Percentiles rank a stretch among this genome's conserved stretches.
phyloP scores from a whole-genome alignment of 2,329 filamentous ascomycete genomes.

The Xylariaceae sp. region DNA sequence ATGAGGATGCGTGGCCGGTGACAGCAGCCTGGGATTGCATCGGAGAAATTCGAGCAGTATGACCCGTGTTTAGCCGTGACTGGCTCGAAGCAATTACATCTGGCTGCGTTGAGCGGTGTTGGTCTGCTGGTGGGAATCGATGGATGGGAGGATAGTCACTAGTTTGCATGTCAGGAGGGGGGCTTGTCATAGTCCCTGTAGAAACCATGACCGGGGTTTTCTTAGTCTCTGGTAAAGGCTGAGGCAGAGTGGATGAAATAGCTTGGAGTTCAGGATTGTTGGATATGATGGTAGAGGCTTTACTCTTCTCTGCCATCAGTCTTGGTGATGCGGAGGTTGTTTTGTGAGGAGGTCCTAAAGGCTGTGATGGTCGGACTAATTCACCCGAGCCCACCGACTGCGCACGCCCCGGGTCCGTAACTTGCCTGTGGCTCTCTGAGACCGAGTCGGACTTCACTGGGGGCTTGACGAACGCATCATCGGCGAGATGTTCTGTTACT shows the following conservation, averaged over 20 bases:
- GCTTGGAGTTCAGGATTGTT: conserved; percentile 59
- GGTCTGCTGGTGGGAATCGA: conserved; percentile 40
- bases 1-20: conserved; percentile 44
- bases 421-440: conserved; percentile 32
- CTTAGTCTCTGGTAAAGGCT: conserved; percentile 31
- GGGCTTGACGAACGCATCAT: conserved; percentile 70
- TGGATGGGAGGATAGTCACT: conserved; percentile 38
- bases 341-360: conserved; percentile 31
- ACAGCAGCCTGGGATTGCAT: conserved; percentile 36
- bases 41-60: conserved; percentile 31
- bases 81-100: conserved; percentile 27
- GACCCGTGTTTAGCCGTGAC: conserved; percentile 25
- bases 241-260: conserved; percentile 45
- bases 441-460: conserved; percentile 27
- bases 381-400: conserved; percentile 29
- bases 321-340: conserved; percentile 41
- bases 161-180: conserved; percentile 48
- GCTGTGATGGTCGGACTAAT: conserved; percentile 32
- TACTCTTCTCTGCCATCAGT: conserved; percentile 46
- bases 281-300: conserved; percentile 60
- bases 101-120: conserved; percentile 37
- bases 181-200: conserved; percentile 74
- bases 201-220: conserved; percentile 45
- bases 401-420: conserved; percentile 31
- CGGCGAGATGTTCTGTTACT: conserved; percentile 72